Conservation (phyloP, 306 rosid species). For the Rosa lucieae region DNA sequence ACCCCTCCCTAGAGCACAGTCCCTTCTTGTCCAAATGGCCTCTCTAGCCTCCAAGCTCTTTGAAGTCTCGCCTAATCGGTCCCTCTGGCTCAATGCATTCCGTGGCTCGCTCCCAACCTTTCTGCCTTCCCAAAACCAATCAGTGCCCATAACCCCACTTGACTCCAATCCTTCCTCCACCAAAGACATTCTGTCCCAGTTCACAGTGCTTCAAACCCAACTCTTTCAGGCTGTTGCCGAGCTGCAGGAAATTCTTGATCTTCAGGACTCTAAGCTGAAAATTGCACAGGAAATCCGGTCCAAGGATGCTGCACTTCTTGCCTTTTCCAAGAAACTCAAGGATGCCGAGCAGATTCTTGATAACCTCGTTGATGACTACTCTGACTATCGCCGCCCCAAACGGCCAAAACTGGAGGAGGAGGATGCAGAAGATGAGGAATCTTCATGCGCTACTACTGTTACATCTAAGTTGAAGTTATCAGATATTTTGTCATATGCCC, state of each 20-base stretch:
- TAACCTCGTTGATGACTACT: slow-evolving; percentile 77
- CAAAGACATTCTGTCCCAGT: slow-evolving; percentile 65
- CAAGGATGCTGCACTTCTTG: slow-evolving; percentile 60
- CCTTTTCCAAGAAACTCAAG: slow-evolving; percentile 76
- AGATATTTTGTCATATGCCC: slow-evolving; percentile 82
- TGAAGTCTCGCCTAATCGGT: slow-evolving; percentile 68
- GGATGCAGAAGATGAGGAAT: slow-evolving; percentile 42
- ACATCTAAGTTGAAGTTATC: slow-evolving; percentile 62
- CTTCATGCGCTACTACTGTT: slow-evolving; percentile 54
- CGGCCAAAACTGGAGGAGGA: slow-evolving; percentile 43
- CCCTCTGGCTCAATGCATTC: slow-evolving; percentile 70
- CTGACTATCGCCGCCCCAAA: slow-evolving; percentile 65
- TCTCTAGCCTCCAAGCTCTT: slow-evolving; percentile 70
- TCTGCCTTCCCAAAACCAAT: slow-evolving; percentile 56
- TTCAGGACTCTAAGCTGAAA: slow-evolving; percentile 75
- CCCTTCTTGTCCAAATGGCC: slow-evolving; percentile 84
- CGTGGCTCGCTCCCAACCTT: slow-evolving; percentile 82
- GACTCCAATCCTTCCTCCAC: slow-evolving; percentile 62
- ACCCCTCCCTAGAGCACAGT: slow-evolving; percentile 84
- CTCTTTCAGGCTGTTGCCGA: slow-evolving; percentile 81
- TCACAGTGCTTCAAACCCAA: slow-evolving; percentile 69
- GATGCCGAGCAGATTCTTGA: slow-evolving; percentile 82
- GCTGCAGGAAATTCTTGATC: slow-evolving; percentile 88
- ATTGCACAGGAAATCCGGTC: slow-evolving; percentile 54
- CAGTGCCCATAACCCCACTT: slow-evolving; percentile 31